Conservation (phyloP, 805 yeast genomes). For the Lipomyces mesembrius region DNA sequence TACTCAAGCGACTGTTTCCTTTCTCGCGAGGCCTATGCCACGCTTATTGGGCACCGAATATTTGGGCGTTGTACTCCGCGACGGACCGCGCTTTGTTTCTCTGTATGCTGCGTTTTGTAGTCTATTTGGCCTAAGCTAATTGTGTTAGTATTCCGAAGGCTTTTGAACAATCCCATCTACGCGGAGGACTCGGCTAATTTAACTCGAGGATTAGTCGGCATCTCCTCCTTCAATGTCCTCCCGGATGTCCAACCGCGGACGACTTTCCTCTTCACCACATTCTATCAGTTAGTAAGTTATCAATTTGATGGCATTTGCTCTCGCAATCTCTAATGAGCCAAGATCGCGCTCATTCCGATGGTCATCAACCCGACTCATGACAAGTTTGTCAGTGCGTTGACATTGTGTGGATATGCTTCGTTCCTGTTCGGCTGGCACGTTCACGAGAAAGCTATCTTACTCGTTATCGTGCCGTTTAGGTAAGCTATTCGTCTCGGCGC, state of each 20-base stretch:
- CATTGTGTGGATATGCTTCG: conserved; percentile 88
- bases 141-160: conserved; percentile 16
- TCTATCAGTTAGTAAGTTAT: conserved; percentile 66
- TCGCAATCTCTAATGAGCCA: background rate
- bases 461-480: conserved; percentile 73
- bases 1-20: conserved; percentile 79
- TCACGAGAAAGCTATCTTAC: conserved; percentile 94
- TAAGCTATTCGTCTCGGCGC: background rate
- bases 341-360: conserved; percentile 32
- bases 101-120: conserved; percentile 7
- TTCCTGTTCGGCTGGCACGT: conserved; percentile 98
- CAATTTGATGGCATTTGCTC: too few relatives aligned
- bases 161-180: conserved; percentile 17
- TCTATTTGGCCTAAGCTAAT: background rate
- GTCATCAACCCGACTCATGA: conserved; percentile 70
- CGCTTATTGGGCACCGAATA: conserved; percentile 98
- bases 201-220: conserved; percentile 92
- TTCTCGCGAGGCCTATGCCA: conserved; percentile 94
- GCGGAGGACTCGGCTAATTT: conserved; percentile 21
- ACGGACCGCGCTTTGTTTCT: conserved; percentile 66
- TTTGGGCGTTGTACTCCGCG: conserved; percentile 94
- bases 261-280: conserved; percentile 80
- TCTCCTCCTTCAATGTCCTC: conserved; percentile 76
- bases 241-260: conserved; percentile 79
- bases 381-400: conserved; percentile 80